Evolutionary conservation across 805 yeast species (phyloP).

Genomic region (Ogataea wickerhamii): DNA sequence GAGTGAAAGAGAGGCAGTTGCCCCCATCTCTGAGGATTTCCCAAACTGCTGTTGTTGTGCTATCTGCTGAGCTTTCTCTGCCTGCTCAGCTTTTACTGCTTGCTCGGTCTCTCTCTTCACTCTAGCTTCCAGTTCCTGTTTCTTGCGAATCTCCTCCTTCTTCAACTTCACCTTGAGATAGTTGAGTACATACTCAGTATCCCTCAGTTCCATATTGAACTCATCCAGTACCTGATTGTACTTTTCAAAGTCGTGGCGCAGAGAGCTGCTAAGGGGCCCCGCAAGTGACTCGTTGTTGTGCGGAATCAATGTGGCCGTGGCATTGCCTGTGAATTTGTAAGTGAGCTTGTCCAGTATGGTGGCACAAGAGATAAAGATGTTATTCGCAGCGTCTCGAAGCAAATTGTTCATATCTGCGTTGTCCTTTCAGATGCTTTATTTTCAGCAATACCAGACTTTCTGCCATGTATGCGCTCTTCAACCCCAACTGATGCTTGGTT

Average conservation of each 20-base stretch:
- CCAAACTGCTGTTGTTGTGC: conserved; percentile 13
- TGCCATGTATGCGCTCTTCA: too few relatives aligned
- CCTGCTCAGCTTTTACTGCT: conserved; percentile 16
- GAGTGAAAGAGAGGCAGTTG: not conserved
- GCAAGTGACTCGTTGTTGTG: conserved; percentile 28
- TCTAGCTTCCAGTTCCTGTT: conserved; percentile 22
- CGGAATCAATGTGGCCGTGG: conserved; percentile 26
- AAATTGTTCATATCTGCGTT: conserved; percentile 21
- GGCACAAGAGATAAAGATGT: conserved; percentile 32
- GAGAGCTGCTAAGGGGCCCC: conserved; percentile 23
- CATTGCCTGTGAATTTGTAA: conserved; percentile 23
- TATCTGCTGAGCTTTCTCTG: conserved; percentile 15
- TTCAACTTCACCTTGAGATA: conserved; percentile 26
- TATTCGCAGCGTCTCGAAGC: conserved; percentile 31
- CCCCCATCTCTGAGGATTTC: not conserved
- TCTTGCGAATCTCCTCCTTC: conserved; percentile 26
- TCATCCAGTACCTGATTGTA: conserved; percentile 31
- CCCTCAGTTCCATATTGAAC: conserved; percentile 26
- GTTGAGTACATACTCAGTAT: conserved; percentile 27
- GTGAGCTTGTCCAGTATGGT: conserved; percentile 30
- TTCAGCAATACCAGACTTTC: too few relatives aligned
- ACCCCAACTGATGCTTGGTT: too few relatives aligned
- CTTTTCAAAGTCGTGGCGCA: conserved; percentile 24
- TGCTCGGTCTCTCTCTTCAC: conserved; percentile 18
- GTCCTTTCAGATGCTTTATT: not conserved